Evolutionary conservation across 2,329 filamentous ascomycete genomes (phyloP), one percentile per base, ranked within the genome.

Genomic region (Rhexocercosporidium sp.): DNA sequence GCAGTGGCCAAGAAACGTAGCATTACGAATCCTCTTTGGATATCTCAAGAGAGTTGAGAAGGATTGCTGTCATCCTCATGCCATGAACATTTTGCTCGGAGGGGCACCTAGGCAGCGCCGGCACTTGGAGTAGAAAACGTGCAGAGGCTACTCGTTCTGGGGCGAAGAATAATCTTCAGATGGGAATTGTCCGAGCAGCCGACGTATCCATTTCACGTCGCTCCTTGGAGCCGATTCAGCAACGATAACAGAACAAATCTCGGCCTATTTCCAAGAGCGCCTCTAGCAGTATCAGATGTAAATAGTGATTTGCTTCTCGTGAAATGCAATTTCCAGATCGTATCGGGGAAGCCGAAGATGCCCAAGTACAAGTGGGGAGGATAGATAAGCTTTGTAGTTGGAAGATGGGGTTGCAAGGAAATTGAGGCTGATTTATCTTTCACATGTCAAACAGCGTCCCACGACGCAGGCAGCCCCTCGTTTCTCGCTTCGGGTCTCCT

Each of bases 101-200:
- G 31, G 31, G 34, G 47, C 31, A 56, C 60, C 60, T 31, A 63
- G 22, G 27, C 47, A 29, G 22, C 62, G 31, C 51, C 62, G 62
- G 62, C 62, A 57, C 51, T 46, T 63, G 47, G 31, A 41, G 12
- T 6, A n/a, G 16, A 39, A 34, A 29, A 34, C 18, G 16, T 22
- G 31, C n/a, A 29, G n/a, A 44, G 41, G 22, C 18, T 34, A 20
- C 57, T 27, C 27, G 61, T 34, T 16, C 20, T 27, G 51, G 53
- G n/a, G 25, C 11, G 9, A 29, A 44, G 49, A 54, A 31, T 22
- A 44, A 31, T 53, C 9, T 41, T 47, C 37, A 64, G 7, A 37
- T 47, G 62, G 62, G 51, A 64, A 64, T 46, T 64, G 9, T 46
- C 62, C 62, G 62, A 20, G 18, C 5, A 51, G 47, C 46, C 37